A percentile compares a stretch with the other conserved stretches of the same genome.
These are phyloP conservation scores for Lunasporangiospora selenospora DNA, from an alignment of 192 early-diverging fungal genomes.

Conservation along the genomic window DNA sequence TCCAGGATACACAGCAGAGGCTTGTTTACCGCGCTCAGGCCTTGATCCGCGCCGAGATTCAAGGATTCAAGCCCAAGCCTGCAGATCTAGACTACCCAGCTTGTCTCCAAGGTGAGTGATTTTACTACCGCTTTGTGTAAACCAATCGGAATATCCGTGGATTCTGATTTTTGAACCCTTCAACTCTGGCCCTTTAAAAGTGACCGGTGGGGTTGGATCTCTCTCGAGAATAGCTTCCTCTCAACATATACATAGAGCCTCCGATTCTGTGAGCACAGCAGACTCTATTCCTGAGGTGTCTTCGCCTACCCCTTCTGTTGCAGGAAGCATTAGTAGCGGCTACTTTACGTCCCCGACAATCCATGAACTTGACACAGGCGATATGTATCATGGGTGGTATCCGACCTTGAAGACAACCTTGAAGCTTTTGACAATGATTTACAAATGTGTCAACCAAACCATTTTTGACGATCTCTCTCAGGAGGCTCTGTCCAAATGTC, in stretches of 20 bases:
- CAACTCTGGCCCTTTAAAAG: too few species aligned
- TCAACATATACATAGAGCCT: slow-evolving; percentile 24
- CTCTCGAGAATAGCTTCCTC: slow-evolving; percentile 12
- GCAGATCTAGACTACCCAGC: slow-evolving; percentile 66
- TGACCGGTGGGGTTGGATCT: too few species aligned
- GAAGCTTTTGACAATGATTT: slow-evolving; percentile 82
- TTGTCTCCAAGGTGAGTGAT: slow-evolving; percentile 47
- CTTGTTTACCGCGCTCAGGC: slow-evolving; percentile 88
- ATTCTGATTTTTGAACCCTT: too few species aligned
- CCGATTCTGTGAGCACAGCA: slow-evolving; percentile 33
- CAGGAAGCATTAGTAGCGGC: slow-evolving; percentile 29
- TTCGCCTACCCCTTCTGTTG: slow-evolving; percentile 43
- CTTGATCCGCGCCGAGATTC: slow-evolving; percentile 81
- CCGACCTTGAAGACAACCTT: slow-evolving; percentile 84
- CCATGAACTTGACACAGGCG: slow-evolving; percentile 40
- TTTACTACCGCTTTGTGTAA: too few species aligned
- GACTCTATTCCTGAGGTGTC: slow-evolving; percentile 40
- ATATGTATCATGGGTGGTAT: slow-evolving; percentile 70
- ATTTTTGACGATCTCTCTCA: slow-evolving; percentile 91
- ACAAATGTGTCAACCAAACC: slow-evolving; percentile 67
- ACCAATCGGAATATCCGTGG: too few species aligned
- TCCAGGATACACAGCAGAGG: slow-evolving; percentile 89
- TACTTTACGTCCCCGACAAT: slow-evolving; percentile 35
- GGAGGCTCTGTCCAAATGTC: slow-evolving; percentile 79
- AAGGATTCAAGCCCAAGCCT: slow-evolving; percentile 73